Conservation (phyloP, 2,329 filamentous ascomycete species). For the Colletotrichum shisoi region DNA sequence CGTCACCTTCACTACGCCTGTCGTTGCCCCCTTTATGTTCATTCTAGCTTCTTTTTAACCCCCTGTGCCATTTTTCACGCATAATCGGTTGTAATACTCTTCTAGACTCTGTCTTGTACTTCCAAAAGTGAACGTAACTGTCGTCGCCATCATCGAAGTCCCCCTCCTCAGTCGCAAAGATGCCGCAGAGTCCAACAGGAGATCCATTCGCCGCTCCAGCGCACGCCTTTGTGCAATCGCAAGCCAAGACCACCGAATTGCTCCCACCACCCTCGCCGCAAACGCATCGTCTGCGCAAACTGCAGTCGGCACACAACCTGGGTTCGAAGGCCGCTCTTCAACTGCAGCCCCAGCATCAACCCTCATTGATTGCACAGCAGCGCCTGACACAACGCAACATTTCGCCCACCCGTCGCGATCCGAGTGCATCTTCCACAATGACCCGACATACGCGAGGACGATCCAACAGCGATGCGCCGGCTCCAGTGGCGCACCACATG, state of each 20-base stretch:
- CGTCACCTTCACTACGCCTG: conserved; percentile 32
- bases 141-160: neutral
- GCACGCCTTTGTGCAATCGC: conserved; percentile 40
- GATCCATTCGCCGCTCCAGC: conserved; percentile 42
- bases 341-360: conserved; percentile 39
- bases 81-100: conserved; percentile 28
- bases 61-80: conserved; percentile 15
- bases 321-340: conserved; percentile 61
- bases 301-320: conserved; percentile 77
- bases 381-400: conserved; percentile 56
- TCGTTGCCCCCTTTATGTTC: conserved; percentile 13
- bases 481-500: conserved; percentile 51
- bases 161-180: conserved; percentile 27
- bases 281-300: conserved; percentile 73
- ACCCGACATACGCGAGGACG: conserved; percentile 65
- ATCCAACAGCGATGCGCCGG: conserved; percentile 75
- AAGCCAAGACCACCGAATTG: conserved; percentile 53
- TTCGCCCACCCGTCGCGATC: conserved; percentile 36
- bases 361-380: conserved; percentile 71
- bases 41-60: neutral
- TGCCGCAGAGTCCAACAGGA: conserved; percentile 47
- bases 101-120: neutral
- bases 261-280: conserved; percentile 68
- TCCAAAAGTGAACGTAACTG: conserved; percentile 24
- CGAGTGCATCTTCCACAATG: conserved; percentile 41